Percentiles rank a stretch among this genome's conserved stretches.
phyloP scores from a whole-genome alignment of 1,284 basidiomycete genomes.

The Cryptococcus depauperatus region DNA sequence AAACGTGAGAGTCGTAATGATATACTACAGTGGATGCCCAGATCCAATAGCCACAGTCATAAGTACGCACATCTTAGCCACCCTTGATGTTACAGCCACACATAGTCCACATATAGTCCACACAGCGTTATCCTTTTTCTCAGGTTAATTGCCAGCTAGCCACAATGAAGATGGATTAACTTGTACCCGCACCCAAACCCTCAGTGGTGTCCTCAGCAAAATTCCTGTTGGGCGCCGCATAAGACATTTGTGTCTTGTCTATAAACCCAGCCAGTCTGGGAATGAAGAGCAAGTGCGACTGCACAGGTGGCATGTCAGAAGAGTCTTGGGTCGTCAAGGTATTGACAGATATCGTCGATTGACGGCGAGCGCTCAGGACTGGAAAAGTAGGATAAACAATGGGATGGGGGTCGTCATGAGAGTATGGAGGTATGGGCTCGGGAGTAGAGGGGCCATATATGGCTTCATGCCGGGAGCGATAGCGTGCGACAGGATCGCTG shows the following conservation, averaged over 20 bases:
- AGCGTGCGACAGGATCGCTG: background rate
- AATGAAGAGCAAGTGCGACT: background rate
- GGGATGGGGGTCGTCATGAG: background rate
- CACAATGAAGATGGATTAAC: too few species aligned
- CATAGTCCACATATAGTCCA: too few species aligned
- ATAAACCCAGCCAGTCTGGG: background rate
- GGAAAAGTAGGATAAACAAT: background rate
- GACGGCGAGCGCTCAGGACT: background rate
- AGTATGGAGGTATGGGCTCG: background rate
- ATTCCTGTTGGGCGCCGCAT: background rate
- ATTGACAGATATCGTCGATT: background rate
- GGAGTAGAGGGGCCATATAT: background rate
- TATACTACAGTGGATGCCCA: too few species aligned
- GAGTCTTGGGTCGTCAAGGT: background rate
- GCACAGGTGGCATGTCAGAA: too few species aligned
- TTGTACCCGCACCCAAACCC: background rate
- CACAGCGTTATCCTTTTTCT: too few species aligned
- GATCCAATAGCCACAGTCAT: too few species aligned
- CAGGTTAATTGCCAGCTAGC: too few species aligned
- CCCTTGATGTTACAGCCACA: too few species aligned
- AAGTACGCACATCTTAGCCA: too few species aligned
- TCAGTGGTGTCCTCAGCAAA: constrained; percentile 1
- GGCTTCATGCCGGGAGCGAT: background rate
- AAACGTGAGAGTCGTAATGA: too few species aligned
- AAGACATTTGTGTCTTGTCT: background rate